Conservation (phyloP, 306 rosid genomes). For the Urtica urens region DNA sequence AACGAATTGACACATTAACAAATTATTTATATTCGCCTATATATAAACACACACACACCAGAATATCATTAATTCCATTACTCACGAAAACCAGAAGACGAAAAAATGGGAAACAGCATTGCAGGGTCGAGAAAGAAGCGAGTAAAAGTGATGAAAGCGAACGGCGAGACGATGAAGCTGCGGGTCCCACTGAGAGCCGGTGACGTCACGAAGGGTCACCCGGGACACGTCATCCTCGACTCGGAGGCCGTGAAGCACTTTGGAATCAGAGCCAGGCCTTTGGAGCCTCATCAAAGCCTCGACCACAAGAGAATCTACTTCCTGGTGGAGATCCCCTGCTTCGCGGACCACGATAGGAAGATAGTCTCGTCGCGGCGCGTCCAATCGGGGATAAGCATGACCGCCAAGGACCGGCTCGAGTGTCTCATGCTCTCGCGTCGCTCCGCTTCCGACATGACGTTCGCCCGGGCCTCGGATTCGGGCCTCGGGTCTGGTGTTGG, state of each 20-base stretch:
- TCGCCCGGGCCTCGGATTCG: slow-evolving; percentile 8
- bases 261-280: slow-evolving; percentile 61
- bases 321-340: slow-evolving; percentile 41
- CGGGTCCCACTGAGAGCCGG: slow-evolving; percentile 41
- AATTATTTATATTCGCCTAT: neutral
- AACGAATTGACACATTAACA: neutral
- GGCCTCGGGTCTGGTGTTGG: neutral
- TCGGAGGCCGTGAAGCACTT: slow-evolving; percentile 44
- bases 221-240: slow-evolving; percentile 46
- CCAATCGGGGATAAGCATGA: slow-evolving; percentile 41
- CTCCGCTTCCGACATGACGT: slow-evolving; percentile 43
- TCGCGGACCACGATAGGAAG: neutral
- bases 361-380: slow-evolving; percentile 22
- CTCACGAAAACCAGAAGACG: neutral
- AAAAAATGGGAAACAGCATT: slow-evolving; percentile 59
- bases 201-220: slow-evolving; percentile 51
- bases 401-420: slow-evolving; percentile 70
- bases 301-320: slow-evolving; percentile 53
- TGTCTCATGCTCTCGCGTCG: slow-evolving; percentile 65
- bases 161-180: slow-evolving; percentile 60
- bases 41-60: neutral
- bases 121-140: slow-evolving; percentile 32
- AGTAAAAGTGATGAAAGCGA: slow-evolving; percentile 69
- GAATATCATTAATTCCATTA: neutral
- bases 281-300: slow-evolving; percentile 45